These are phyloP conservation scores for Thermochaetoides thermophila DNA, from an alignment of 495 filamentous ascomycete species.

Conservation along the genomic window DNA sequence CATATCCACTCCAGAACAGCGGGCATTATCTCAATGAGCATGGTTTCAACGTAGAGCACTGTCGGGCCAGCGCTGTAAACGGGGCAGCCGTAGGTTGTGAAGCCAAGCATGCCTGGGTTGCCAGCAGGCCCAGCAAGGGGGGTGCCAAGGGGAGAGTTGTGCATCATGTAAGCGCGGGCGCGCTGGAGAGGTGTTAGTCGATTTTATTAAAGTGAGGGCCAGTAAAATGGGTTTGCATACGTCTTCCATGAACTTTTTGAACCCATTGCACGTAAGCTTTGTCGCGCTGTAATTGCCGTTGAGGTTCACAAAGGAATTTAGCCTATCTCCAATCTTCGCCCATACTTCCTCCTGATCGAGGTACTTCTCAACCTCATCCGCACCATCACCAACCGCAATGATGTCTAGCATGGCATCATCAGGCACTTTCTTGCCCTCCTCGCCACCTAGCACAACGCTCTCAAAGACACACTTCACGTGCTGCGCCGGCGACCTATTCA, in stretches of 20 bases:
- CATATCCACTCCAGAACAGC: conserved; percentile 30
- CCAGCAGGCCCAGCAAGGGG: conserved; percentile 32
- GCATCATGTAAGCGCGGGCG: conserved; percentile 44
- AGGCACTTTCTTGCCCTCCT: conserved; percentile 19
- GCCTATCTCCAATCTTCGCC: conserved; percentile 23
- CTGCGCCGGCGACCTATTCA: conserved; percentile 31
- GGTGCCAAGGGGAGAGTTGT: conserved; percentile 30
- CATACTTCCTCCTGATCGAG: conserved; percentile 37
- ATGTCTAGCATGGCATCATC: conserved; percentile 43
- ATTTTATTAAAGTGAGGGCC: neutral
- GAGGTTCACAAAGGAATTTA: conserved; percentile 28
- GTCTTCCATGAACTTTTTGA: conserved; percentile 30
- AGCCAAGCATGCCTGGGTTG: conserved; percentile 14
- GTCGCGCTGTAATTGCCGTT: conserved; percentile 20
- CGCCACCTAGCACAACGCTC: conserved; percentile 32
- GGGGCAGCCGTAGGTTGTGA: conserved; percentile 29
- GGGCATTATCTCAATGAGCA: conserved; percentile 21
- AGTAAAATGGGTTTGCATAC: conserved; percentile 20
- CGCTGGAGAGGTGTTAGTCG: conserved; percentile 23
- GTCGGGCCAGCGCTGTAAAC: conserved; percentile 28
- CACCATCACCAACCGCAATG: conserved; percentile 46
- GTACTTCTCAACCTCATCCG: conserved; percentile 37
- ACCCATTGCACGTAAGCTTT: conserved; percentile 22
- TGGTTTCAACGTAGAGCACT: conserved; percentile 19
- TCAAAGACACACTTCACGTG: conserved; percentile 55